These are phyloP conservation scores for Acer campestre DNA, from an alignment of 345 rosid species.

Conservation along the genomic window DNA sequence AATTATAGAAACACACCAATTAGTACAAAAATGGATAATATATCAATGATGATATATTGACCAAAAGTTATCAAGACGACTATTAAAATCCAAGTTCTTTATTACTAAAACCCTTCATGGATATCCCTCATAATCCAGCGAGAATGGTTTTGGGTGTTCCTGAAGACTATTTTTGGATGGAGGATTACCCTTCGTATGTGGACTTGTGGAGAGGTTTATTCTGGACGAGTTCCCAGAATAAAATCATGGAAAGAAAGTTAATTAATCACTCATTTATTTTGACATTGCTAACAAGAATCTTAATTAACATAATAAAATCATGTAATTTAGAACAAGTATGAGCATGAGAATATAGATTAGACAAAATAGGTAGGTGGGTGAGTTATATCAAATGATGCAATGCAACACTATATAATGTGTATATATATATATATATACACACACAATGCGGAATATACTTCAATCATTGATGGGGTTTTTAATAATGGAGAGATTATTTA, in stretches of 20 bases:
- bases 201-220: too few species aligned
- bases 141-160: too few species aligned
- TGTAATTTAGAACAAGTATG: not conserved
- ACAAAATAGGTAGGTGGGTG: not conserved
- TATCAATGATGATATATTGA: too few species aligned
- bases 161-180: too few species aligned
- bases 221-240: too few species aligned
- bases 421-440: too few species aligned
- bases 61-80: too few species aligned
- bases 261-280: not conserved
- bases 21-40: not conserved
- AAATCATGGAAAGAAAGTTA: not conserved
- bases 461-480: not conserved
- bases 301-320: not conserved
- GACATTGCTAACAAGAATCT: not conserved
- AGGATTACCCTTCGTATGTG: too few species aligned
- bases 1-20: not conserved
- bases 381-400: slow-evolving; percentile 6
- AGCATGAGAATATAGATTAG: not conserved
- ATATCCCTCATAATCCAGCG: too few species aligned
- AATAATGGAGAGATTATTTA: not conserved
- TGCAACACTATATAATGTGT: not conserved
- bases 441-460: not conserved
- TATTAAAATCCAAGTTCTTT: too few species aligned
- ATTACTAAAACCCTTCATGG: too few species aligned